phyloP scores from a whole-genome alignment of 2,329 filamentous ascomycete species.

The Decorospora gaudefroyi region DNA sequence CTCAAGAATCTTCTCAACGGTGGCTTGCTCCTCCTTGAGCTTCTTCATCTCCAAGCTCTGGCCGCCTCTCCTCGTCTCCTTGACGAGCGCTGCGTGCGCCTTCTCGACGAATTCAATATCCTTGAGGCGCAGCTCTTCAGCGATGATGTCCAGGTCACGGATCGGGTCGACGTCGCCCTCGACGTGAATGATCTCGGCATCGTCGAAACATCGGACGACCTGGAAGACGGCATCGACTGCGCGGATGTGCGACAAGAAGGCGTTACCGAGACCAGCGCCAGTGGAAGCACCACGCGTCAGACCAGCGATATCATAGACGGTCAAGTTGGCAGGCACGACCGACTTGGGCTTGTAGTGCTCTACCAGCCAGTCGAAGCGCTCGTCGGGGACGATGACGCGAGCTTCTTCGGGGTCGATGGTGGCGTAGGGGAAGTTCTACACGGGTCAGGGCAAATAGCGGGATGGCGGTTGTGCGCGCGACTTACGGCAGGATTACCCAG shows the following conservation, averaged over 20 bases:
- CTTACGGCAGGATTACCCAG: constrained; percentile 95
- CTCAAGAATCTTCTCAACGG: constrained; percentile 84
- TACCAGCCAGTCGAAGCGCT: constrained; percentile 92
- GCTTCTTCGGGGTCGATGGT: constrained; percentile 99
- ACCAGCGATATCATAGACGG: constrained; percentile 98
- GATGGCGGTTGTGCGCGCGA: constrained; percentile 28
- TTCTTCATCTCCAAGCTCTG: constrained; percentile 98
- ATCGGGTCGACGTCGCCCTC: constrained; percentile 97
- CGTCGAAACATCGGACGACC: constrained; percentile 95
- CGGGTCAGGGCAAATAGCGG: constrained; percentile 23
- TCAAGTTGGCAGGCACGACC: constrained; percentile 93
- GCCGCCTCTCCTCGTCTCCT: constrained; percentile 92
- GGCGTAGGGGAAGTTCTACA: constrained; percentile 94
- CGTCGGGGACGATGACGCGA: constrained; percentile 94
- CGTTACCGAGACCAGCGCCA: constrained; percentile 94
- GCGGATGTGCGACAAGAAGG: constrained; percentile 98
- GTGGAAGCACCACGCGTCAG: constrained; percentile 94
- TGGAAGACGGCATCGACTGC: constrained; percentile 98
- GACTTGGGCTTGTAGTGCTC: constrained; percentile 99
- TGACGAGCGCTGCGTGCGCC: constrained; percentile 85
- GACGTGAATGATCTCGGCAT: constrained; percentile 99
- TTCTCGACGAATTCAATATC: constrained; percentile 99
- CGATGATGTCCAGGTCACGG: constrained; percentile 94
- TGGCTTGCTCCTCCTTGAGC: constrained; percentile 90
- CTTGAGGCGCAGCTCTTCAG: constrained; percentile 93